Base-by-base conservation (phyloP, 495 filamentous ascomycete species). In the Chaetomium tenue region DNA sequence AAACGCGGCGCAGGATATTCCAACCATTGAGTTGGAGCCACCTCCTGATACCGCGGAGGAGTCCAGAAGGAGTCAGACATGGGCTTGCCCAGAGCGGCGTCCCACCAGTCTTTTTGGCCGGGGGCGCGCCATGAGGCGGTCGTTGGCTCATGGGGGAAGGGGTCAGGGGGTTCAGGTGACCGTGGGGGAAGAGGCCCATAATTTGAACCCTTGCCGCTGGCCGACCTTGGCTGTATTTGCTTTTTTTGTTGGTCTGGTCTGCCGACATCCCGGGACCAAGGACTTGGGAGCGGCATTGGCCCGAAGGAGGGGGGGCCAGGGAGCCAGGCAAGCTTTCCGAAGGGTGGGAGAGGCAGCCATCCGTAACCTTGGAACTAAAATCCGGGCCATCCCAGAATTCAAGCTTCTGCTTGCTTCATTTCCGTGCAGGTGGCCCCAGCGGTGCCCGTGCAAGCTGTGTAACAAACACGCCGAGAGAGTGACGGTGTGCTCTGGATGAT, bases 51-150 rank as follows among this genome's bases (percentile, higher is more conserved):
- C n/a, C n/a, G 44, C n/a, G 44, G 16, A 52, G 16, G 12, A 12
- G 13, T 28, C 57, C 57, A 46, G 26, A 18, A 54, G 26, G 26
- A 26, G 51, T 54, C 28, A 30, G 28, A 30, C 51, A 54, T 26
- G 51, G 53, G 53, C 9, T 22, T 40, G n/a, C 22, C 23, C 51
- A 18, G 33, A 37, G 16, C 51, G 26, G 4, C 7, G 28, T 12
- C 15, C 50, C 50, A 30, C 22, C 50, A 52, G 5, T 51, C 48
- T 51, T 51, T 26, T 25, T 25, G n/a, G 33, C 54, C 3, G 23
- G 28, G 53, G 8, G 53, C 30, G 54, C 39, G 23, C 55, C 39
- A 46, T 58, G 55, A 44, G 55, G 55, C 55, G 46, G 55, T 28
- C 37, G 39, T 30, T 39, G 40, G 53, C 16, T 39, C 39, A 33